A percentile compares a stretch with the other conserved stretches of the same genome.
Conservation (phyloP, 169 alveolate genomes). For the Neospora caninum region DNA sequence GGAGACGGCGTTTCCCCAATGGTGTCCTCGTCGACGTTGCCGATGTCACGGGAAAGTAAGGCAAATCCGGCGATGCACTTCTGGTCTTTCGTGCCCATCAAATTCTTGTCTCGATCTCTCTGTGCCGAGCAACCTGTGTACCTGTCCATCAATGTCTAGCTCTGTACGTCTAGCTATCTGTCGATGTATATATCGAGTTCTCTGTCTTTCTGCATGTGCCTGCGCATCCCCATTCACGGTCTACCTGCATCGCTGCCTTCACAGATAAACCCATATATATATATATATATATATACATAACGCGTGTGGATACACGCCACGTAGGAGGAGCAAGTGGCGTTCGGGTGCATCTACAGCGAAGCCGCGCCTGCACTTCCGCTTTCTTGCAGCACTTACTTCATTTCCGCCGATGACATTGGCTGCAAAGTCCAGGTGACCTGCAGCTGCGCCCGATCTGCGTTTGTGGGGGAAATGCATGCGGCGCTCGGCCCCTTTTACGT, state of each 20-base stretch:
- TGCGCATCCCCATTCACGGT: not conserved
- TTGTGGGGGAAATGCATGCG: conserved; percentile 28
- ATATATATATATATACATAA: not conserved
- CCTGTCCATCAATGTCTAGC: not conserved
- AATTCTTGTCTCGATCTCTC: not conserved
- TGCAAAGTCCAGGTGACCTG: conserved; percentile 16
- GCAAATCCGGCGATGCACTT: not conserved
- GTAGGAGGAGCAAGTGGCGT: no score
- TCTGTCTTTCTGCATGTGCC: no score
- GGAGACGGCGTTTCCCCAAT: conserved; percentile 18
- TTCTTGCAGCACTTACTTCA: not conserved
- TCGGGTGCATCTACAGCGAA: no score
- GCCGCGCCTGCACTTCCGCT: no score
- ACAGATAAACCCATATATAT: not conserved
- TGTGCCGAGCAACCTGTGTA: not conserved
- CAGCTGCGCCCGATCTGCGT: not conserved
- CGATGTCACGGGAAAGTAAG: conserved; percentile 13
- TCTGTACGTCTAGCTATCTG: no score
- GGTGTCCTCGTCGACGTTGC: conserved; percentile 19
- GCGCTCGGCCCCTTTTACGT: conserved; percentile 15
- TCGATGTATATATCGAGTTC: no score
- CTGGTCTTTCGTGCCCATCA: not conserved
- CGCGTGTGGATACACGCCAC: not conserved
- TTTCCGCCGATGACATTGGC: conserved; percentile 33
- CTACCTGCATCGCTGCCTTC: not conserved